These are phyloP conservation scores for Calocera viscosa DNA, from an alignment of 768 basidiomycete genomes.

Conservation along the genomic window DNA sequence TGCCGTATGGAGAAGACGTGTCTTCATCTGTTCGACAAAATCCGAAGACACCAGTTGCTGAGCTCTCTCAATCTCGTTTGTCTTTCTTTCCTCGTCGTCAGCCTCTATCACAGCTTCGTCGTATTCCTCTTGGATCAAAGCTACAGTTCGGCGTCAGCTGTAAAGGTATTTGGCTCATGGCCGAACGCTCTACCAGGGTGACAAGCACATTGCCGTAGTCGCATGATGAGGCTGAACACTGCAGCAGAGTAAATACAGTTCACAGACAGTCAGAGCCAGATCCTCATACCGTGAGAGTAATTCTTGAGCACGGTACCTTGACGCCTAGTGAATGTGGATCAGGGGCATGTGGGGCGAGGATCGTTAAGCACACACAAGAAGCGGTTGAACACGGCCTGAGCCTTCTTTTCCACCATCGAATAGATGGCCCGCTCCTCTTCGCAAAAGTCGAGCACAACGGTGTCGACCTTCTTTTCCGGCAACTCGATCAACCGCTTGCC, in stretches of 20 bases:
- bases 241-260: not conserved
- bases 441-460: conserved; percentile 19
- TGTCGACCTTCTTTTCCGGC: not conserved
- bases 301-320: conserved; percentile 57
- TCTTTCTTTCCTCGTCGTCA: not conserved
- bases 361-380: conserved; percentile 1
- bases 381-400: conserved; percentile 24
- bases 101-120: not conserved
- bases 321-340: conserved; percentile 14
- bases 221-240: not conserved
- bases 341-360: not conserved
- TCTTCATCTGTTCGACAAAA: not conserved
- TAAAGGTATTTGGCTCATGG: not conserved
- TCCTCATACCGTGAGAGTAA: not conserved
- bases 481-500: not conserved
- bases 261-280: conserved; percentile 36
- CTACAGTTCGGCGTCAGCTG: conserved; percentile 31
- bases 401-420: conserved; percentile 10
- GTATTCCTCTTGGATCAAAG: conserved; percentile 21
- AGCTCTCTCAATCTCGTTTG: not conserved
- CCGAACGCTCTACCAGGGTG: conserved; percentile 50
- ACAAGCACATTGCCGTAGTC: conserved; percentile 35
- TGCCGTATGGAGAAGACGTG: not conserved
- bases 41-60: not conserved
- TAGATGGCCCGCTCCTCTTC: conserved; percentile 24